Percentiles rank a stretch among this genome's conserved stretches.
Conservation (phyloP, 768 basidiomycete genomes). For the Mycena belliarum region DNA sequence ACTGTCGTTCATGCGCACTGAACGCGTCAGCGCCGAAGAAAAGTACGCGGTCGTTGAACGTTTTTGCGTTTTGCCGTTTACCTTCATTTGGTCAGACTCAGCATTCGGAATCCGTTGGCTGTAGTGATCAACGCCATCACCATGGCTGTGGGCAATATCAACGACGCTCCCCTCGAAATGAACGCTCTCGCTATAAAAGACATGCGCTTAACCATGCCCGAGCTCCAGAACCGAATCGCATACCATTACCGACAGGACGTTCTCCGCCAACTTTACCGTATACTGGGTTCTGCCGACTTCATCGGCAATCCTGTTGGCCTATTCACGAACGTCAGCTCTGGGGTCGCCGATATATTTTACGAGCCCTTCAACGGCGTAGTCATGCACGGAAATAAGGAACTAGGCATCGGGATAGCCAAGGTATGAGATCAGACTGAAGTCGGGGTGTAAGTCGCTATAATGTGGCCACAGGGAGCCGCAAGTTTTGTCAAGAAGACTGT, state of each 20-base stretch:
- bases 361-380: conserved; percentile 97
- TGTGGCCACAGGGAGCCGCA: conserved; percentile 75
- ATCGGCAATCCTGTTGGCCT: conserved; percentile 95
- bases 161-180: conserved; percentile 91
- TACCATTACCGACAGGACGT: conserved; percentile 95
- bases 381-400: conserved; percentile 92
- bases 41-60: conserved; percentile 55
- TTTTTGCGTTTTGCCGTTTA: not conserved
- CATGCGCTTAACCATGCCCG: conserved; percentile 83
- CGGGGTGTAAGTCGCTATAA: not conserved
- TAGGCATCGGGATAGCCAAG: conserved; percentile 94
- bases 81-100: conserved; percentile 46
- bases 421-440: conserved; percentile 36
- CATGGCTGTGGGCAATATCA: conserved; percentile 96
- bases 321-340: conserved; percentile 97
- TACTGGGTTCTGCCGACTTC: conserved; percentile 98
- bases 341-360: conserved; percentile 97
- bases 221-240: conserved; percentile 79
- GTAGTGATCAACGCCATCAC: conserved; percentile 93
- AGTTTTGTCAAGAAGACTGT: conserved; percentile 99
- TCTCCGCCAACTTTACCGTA: conserved; percentile 90
- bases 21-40: conserved; percentile 88
- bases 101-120: conserved; percentile 86
- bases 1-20: conserved; percentile 96
- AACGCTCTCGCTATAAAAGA: conserved; percentile 95